Conservation (phyloP, 495 filamentous ascomycete species). For the Massariosphaeria phaeospora region DNA sequence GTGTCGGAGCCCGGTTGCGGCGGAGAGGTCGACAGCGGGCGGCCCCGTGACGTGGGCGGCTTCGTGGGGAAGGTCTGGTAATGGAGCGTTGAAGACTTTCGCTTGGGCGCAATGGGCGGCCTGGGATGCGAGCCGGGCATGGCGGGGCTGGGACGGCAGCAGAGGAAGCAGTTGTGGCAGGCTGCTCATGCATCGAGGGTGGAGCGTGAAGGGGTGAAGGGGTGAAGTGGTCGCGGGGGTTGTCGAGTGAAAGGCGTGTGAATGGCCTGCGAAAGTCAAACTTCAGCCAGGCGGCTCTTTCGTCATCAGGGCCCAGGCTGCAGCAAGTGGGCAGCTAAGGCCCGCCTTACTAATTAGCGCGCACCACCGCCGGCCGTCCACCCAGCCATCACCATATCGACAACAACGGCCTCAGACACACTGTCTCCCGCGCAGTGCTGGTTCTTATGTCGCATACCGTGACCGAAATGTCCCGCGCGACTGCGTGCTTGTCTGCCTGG, state of each 20-base stretch:
- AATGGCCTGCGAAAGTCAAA: no score
- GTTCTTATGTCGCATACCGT: no score
- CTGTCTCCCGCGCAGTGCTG: no score
- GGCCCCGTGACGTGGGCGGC: constrained; percentile 75
- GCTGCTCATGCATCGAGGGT: background rate
- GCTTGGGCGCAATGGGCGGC: constrained; percentile 40
- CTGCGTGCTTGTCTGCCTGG: no score
- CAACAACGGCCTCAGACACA: no score
- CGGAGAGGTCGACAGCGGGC: constrained; percentile 42
- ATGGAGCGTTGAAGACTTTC: constrained; percentile 67
- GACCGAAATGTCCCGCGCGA: no score
- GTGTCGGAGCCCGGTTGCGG: constrained; percentile 31
- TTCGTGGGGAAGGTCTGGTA: constrained; percentile 95
- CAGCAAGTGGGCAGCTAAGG: no score
- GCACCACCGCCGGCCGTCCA: no score
- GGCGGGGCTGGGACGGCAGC: background rate
- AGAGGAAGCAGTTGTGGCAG: background rate
- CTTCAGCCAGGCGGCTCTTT: no score
- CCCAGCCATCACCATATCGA: no score
- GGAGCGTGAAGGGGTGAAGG: background rate
- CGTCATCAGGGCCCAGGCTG: no score
- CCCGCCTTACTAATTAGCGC: no score
- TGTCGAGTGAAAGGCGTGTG: background rate
- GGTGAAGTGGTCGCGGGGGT: background rate
- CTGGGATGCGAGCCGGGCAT: constrained; percentile 22